Percentiles rank a stretch among this genome's conserved stretches.
phyloP scores from a whole-genome alignment of 2,329 filamentous ascomycete species.

The Trichoderma simmonsii region DNA sequence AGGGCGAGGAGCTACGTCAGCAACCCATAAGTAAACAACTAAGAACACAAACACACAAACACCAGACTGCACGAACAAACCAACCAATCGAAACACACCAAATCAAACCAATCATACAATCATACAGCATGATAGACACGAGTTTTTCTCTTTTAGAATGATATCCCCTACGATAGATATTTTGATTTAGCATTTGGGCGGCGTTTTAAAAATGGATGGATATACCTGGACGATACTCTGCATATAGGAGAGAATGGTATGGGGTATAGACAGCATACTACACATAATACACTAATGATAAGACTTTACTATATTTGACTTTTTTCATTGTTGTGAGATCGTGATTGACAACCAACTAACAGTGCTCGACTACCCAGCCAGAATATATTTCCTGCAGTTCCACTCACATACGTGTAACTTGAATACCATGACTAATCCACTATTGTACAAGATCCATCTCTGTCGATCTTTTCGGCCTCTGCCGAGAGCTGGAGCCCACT shows the following conservation, averaged over 20 bases:
- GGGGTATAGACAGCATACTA: background rate
- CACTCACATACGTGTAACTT: background rate
- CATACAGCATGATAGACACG: background rate
- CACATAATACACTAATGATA: background rate
- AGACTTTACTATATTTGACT: background rate
- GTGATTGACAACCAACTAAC: background rate
- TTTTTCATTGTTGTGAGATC: background rate
- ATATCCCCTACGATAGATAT: background rate
- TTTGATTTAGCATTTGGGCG: conserved; percentile 5
- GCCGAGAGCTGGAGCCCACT: background rate
- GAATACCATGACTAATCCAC: background rate
- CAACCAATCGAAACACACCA: background rate
- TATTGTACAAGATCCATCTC: background rate
- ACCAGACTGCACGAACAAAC: background rate
- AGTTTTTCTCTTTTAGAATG: background rate
- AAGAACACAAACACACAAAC: background rate
- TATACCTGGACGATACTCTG: background rate
- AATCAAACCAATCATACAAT: background rate
- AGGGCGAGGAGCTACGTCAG: conserved; percentile 46
- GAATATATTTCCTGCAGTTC: background rate
- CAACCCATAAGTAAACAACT: conserved; percentile 36
- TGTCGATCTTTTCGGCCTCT: background rate
- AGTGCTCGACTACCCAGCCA: background rate
- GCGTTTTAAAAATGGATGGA: conserved; percentile 3
- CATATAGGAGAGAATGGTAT: background rate